These are phyloP conservation scores for Russula dissimulans DNA, from an alignment of 768 basidiomycete genomes.

Conservation along the genomic window DNA sequence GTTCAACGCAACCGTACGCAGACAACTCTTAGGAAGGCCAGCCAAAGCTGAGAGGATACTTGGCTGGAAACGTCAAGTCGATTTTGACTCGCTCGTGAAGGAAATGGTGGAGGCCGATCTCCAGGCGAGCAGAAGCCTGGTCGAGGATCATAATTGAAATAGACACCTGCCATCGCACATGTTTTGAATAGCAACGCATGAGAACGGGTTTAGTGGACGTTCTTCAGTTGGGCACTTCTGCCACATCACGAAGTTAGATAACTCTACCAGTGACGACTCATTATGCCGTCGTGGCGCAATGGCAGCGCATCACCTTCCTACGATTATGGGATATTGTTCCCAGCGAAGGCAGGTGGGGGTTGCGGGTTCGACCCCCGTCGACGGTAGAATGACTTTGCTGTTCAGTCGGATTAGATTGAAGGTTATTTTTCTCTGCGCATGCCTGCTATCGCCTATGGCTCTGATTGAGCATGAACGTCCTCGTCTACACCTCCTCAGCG, in stretches of 20 bases:
- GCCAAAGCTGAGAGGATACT: slow-evolving; percentile 82
- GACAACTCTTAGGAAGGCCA: slow-evolving; percentile 79
- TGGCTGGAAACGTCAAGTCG: slow-evolving; percentile 83
- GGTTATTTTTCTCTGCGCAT: not conserved
- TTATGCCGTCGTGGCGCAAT: slow-evolving; percentile 29
- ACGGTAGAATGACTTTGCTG: slow-evolving; percentile 18
- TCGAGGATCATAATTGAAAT: slow-evolving; percentile 74
- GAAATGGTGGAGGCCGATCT: slow-evolving; percentile 90
- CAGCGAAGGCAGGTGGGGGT: slow-evolving; percentile 24
- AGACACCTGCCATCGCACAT: not conserved
- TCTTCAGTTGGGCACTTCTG: too few relatives aligned
- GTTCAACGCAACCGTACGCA: slow-evolving; percentile 23
- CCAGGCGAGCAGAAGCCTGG: slow-evolving; percentile 57
- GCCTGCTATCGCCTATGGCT: not conserved
- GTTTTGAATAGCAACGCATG: too few relatives aligned
- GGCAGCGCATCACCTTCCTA: slow-evolving; percentile 31
- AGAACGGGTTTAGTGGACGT: too few relatives aligned
- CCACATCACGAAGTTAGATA: not conserved
- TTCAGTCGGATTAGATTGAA: not conserved
- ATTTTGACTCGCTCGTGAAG: slow-evolving; percentile 75
- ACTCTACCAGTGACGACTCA: not conserved
- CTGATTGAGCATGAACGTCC: slow-evolving; percentile 57
- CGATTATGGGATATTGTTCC: not conserved
- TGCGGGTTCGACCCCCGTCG: slow-evolving; percentile 30
- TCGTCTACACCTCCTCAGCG: slow-evolving; percentile 50